These are phyloP conservation scores for Globisporangium spiculum DNA, from an alignment of 352 stramenopile species.

Conservation along the genomic window DNA sequence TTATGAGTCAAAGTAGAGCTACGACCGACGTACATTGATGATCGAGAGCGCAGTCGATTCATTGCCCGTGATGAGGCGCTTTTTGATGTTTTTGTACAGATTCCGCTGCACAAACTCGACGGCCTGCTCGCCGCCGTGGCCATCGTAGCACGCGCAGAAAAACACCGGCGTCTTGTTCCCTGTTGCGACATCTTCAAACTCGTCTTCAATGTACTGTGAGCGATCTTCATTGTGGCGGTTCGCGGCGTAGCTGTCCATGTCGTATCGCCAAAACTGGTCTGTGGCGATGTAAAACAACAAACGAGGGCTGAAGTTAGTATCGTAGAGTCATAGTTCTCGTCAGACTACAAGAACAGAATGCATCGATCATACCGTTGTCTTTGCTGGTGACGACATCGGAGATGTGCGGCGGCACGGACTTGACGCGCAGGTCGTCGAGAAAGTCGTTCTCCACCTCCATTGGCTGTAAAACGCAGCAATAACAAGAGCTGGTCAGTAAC, in stretches of 20 bases:
- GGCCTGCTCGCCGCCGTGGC: slow-evolving; percentile 58
- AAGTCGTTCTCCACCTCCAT: slow-evolving; percentile 33
- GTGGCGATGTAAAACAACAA: not conserved
- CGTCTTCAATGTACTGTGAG: slow-evolving; percentile 51
- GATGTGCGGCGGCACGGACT: slow-evolving; percentile 44
- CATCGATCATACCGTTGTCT: slow-evolving; percentile 16
- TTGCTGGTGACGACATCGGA: slow-evolving; percentile 49
- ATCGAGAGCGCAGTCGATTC: slow-evolving; percentile 45
- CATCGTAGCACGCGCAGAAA: slow-evolving; percentile 74
- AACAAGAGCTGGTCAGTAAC: not conserved
- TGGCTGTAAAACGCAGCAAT: slow-evolving; percentile 17
- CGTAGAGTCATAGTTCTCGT: not conserved
- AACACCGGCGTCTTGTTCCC: slow-evolving; percentile 34
- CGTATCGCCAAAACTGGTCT: slow-evolving; percentile 59
- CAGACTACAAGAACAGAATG: not conserved
- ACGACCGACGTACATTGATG: slow-evolving; percentile 23
- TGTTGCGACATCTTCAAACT: slow-evolving; percentile 16
- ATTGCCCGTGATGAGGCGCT: slow-evolving; percentile 25
- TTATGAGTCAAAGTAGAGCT: not conserved
- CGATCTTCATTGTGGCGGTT: slow-evolving; percentile 68
- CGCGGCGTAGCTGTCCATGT: slow-evolving; percentile 69
- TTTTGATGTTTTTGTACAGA: slow-evolving; percentile 55
- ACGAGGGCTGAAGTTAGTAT: not conserved
- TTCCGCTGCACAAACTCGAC: slow-evolving; percentile 70
- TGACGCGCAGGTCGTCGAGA: slow-evolving; percentile 47